These are phyloP conservation scores for Saturnispora kantuleensis DNA, from an alignment of 805 yeast genomes.

Conservation along the genomic window DNA sequence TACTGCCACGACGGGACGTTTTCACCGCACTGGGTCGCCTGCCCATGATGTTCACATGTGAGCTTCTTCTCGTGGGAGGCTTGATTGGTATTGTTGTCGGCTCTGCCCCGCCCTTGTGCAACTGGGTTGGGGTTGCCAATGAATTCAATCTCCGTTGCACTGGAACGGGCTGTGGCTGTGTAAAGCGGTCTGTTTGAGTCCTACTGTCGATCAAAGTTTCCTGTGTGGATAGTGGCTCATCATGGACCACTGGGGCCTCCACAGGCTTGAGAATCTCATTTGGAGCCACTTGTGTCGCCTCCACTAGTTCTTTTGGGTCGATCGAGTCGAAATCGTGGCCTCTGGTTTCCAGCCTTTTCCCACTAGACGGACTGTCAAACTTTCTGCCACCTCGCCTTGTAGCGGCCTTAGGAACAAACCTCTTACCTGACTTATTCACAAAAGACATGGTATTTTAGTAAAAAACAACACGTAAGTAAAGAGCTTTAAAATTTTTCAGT, in stretches of 20 bases:
- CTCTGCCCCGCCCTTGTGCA: constrained; percentile 1
- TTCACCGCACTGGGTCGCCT: constrained; percentile 6
- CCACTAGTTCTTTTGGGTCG: too few relatives aligned
- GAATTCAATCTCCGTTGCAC: constrained; percentile 8
- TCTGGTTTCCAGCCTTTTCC: neutral
- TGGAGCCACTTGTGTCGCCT: too few relatives aligned
- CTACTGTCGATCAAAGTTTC: too few relatives aligned
- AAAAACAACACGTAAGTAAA: neutral
- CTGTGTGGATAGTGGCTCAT: too few relatives aligned
- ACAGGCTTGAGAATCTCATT: too few relatives aligned
- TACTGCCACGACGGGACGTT: constrained; percentile 5
- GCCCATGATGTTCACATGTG: neutral
- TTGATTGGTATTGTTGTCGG: neutral
- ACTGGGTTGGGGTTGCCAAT: constrained; percentile 11
- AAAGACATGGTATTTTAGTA: constrained; percentile 11
- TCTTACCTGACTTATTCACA: constrained; percentile 43
- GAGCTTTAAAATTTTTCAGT: neutral
- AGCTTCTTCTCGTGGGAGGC: neutral
- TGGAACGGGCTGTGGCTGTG: neutral
- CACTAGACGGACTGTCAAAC: neutral
- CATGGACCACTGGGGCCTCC: too few relatives aligned
- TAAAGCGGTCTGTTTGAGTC: too few relatives aligned
- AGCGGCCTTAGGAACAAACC: constrained; percentile 51
- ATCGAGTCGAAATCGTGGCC: too few relatives aligned
- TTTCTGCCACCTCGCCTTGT: neutral